phyloP scores from a whole-genome alignment of 805 yeast genomes.

The Aciculoconidium aculeatum region DNA sequence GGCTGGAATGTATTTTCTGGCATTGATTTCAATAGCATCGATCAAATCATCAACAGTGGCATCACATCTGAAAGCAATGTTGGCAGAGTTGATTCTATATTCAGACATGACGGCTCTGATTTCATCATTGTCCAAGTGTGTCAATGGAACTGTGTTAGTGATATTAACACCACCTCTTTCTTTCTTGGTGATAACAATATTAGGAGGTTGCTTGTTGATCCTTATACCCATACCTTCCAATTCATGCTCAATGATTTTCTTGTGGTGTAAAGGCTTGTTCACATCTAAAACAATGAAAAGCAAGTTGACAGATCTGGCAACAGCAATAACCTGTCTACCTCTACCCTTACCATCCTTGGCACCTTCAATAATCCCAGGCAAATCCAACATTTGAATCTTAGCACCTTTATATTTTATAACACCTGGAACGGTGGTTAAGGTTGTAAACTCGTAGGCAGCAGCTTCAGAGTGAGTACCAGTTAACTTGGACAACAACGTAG shows the following conservation, averaged over 20 bases:
- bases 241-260: conserved; percentile 89
- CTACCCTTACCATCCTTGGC: conserved; percentile 90
- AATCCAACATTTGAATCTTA: conserved; percentile 90
- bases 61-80: conserved; percentile 93
- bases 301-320: conserved; percentile 94
- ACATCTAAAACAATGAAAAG: conserved; percentile 93
- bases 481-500: conserved; percentile 77
- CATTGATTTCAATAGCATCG: conserved; percentile 85
- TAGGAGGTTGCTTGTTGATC: conserved; percentile 87
- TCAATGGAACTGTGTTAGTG: conserved; percentile 88
- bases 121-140: conserved; percentile 88
- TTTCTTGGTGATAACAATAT: conserved; percentile 84
- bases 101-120: conserved; percentile 94
- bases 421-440: conserved; percentile 96
- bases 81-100: conserved; percentile 92
- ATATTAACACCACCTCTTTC: conserved; percentile 95
- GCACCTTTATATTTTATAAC: conserved; percentile 95
- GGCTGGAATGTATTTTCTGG: conserved; percentile 93
- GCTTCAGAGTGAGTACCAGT: conserved; percentile 97
- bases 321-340: conserved; percentile 97
- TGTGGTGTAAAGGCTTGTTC: conserved; percentile 91
- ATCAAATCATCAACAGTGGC: conserved; percentile 96
- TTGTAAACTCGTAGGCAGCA: conserved; percentile 97
- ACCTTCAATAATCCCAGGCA: conserved; percentile 88
- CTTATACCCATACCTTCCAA: conserved; percentile 97